Percentiles rank a stretch among this genome's conserved stretches.
Evolutionary conservation across 116 monocot genomes (phyloP).

Genomic region (Papilionanthe hybrid): DNA sequence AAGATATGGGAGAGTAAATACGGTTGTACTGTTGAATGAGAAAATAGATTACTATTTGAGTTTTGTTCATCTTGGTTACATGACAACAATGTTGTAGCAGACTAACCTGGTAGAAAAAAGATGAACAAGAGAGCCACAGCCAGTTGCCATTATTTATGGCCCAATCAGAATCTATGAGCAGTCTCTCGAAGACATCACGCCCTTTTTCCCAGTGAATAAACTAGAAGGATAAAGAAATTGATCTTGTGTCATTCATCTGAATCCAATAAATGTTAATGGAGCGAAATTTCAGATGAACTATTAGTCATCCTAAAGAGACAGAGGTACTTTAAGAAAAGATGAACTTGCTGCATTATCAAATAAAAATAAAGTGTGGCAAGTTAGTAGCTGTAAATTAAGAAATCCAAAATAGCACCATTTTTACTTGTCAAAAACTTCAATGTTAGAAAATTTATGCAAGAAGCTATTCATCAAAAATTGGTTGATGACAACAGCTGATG

Average conservation of each 20-base stretch:
- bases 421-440: too few relatives aligned
- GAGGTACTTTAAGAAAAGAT: neutral
- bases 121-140: slow-evolving; percentile 96
- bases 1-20: slow-evolving; percentile 80
- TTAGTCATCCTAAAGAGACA: neutral
- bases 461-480: too few relatives aligned
- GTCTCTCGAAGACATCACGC: slow-evolving; percentile 83
- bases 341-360: too few relatives aligned
- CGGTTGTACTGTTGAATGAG: slow-evolving; percentile 50
- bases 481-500: too few relatives aligned
- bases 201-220: slow-evolving; percentile 95
- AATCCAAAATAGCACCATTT: too few relatives aligned
- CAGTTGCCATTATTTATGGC: slow-evolving; percentile 90
- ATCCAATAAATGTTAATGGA: neutral
- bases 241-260: neutral
- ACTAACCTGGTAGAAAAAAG: slow-evolving; percentile 83
- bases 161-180: slow-evolving; percentile 89
- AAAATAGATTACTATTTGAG: neutral
- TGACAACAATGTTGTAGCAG: neutral
- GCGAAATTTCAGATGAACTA: neutral
- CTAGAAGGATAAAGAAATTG: slow-evolving; percentile 17
- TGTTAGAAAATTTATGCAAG: too few relatives aligned
- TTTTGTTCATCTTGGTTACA: neutral
- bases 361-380: too few relatives aligned
- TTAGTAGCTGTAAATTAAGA: too few relatives aligned